Base-by-base conservation (phyloP, 1,284 basidiomycete genomes). In the Fomitopsis pinicola region DNA sequence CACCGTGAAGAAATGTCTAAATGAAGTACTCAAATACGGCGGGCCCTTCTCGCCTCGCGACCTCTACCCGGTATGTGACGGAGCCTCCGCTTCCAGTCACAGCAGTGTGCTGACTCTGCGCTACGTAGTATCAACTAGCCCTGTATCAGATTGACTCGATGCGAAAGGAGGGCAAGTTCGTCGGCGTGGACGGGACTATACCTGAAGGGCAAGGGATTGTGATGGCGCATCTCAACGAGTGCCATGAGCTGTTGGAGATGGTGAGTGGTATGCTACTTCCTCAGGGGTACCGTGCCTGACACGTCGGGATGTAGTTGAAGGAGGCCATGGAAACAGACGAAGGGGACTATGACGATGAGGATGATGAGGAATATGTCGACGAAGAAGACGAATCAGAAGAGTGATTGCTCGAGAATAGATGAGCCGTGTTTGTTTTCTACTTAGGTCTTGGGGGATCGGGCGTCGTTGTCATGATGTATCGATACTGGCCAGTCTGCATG, bases 141-240 rank as follows among this genome's bases (percentile, higher is more conserved):
- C 80, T 98, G 59, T 92, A 96, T 76, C 96, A 98, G 78, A 97
- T 99, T 68, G 97, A 98, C 74, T 89, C 87, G 1, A 81, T 98
- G 80, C 86, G 96, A 56, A 91, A 91, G 73, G 95, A 98, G 68
- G 96, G 95, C 59, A 95, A 93, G 72, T 98, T 99, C 71, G 79
- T 94, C 44, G 93, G 94, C 61, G 78, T 80, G 15, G 92, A 94
- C 67, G 93, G 93, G 0, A 79, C 80, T 30, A 86, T 98, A 63
- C 97, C 97, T 0, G 97, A 99, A 74, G 97, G 97, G 5, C 97
- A 99, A 73, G 97, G 94, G 26, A 96, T 98, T 68, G 83, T 99
- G 59, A 94, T 95, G 80, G 97, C 97, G 5, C 94, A 98, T 74
- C 78, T 98, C 60, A 95, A 92, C 68, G 97, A 99, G 76, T 97